A percentile compares a stretch with the other conserved stretches of the same genome.
Conservation (phyloP, 371 early-diverging fungal species). For the Syncephalastrum racemosum region DNA sequence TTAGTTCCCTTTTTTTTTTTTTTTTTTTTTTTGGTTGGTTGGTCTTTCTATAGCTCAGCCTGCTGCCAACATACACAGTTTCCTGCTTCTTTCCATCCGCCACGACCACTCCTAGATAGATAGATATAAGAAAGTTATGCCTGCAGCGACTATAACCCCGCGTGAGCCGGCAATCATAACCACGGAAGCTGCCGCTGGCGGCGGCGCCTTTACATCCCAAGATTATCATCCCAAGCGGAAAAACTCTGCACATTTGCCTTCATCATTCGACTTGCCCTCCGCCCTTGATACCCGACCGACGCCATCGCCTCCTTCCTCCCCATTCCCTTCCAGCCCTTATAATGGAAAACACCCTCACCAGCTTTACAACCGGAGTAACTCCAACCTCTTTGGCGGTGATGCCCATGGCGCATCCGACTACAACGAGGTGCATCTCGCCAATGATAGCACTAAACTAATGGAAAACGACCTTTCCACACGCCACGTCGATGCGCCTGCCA, state of each 20-base stretch:
- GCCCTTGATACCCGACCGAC: conserved; percentile 9
- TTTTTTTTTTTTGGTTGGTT: too few relatives aligned
- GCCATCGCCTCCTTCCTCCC: not conserved
- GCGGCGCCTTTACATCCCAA: not conserved
- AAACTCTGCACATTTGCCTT: conserved; percentile 4
- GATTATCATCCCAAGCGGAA: conserved; percentile 4
- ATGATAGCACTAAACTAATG: not conserved
- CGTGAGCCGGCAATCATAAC: conserved; percentile 16
- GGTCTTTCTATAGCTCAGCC: too few relatives aligned
- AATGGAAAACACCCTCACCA: conserved; percentile 9
- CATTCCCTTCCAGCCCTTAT: conserved; percentile 4
- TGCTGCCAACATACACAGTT: too few relatives aligned
- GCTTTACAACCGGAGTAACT: conserved; percentile 9
- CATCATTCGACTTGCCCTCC: conserved; percentile 6
- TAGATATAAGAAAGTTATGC: conserved; percentile 1
- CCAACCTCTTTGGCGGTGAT: too few relatives aligned
- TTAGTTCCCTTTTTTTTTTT: too few relatives aligned
- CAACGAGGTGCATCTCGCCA: not conserved
- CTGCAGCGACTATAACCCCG: conserved; percentile 15
- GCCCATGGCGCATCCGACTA: too few relatives aligned
- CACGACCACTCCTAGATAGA: too few relatives aligned
- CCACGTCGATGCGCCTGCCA: conserved; percentile 20
- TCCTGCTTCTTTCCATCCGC: too few relatives aligned
- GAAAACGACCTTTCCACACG: conserved; percentile 27
- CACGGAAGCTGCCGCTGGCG: conserved; percentile 11